Conservation (phyloP, 768 basidiomycete genomes). For the Mrakia frigida region DNA sequence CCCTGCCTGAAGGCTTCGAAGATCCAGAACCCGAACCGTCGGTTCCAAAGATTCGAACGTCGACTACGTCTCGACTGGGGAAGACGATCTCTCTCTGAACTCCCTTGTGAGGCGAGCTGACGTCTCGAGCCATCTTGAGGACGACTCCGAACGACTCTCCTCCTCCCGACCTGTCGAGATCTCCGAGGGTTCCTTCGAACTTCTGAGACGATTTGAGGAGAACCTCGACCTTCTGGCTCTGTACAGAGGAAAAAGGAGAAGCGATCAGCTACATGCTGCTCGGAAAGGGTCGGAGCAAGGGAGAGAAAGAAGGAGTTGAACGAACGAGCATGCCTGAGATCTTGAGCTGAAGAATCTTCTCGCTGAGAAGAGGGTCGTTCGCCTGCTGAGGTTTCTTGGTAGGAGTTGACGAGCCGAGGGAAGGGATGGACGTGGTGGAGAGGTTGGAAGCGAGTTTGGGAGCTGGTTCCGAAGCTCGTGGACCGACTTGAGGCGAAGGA, state of each 20-base stretch:
- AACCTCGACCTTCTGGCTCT: slow-evolving; percentile 36
- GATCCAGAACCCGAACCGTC: neutral
- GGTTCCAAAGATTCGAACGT: slow-evolving; percentile 15
- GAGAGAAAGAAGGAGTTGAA: neutral
- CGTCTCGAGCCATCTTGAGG: slow-evolving; percentile 35
- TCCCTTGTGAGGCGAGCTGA: slow-evolving; percentile 11
- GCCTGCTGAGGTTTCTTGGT: neutral
- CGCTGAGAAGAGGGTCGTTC: slow-evolving; percentile 4
- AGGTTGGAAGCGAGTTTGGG: slow-evolving; percentile 20
- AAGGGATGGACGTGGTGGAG: neutral
- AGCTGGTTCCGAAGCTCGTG: slow-evolving; percentile 13
- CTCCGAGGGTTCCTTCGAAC: slow-evolving; percentile 36
- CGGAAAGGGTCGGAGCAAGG: neutral
- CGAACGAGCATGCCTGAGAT: slow-evolving; percentile 9
- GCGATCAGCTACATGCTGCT: neutral
- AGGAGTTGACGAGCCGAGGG: slow-evolving; percentile 3
- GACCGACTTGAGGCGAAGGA: neutral
- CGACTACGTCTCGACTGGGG: slow-evolving; percentile 33
- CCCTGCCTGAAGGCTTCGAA: neutral
- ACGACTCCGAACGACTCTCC: slow-evolving; percentile 36
- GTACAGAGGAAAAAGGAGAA: neutral
- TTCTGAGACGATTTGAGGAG: slow-evolving; percentile 30
- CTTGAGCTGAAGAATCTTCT: slow-evolving; percentile 5
- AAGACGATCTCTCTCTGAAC: slow-evolving; percentile 35
- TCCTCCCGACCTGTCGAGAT: slow-evolving; percentile 25